Evolutionary conservation across 148 eudicot genomes (phyloP), one percentile per base, ranked within the genome.

Genomic region (Simmondsia chinensis): DNA sequence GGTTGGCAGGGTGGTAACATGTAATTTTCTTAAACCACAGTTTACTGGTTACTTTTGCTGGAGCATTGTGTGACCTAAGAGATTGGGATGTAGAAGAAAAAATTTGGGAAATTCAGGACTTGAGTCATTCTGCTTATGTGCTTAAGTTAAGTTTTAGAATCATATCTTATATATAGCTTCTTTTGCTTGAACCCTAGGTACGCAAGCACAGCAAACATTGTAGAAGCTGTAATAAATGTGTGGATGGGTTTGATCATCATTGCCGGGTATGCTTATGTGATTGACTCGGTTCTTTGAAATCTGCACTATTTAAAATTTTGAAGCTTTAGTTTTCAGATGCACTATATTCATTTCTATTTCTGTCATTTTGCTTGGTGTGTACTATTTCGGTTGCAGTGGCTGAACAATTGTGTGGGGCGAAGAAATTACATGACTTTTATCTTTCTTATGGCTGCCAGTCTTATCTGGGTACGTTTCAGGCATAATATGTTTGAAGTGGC

Each of bases 201-300:
- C 84, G 94, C 63, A 86, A 82, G 53, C 82, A 74, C 72, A 93
- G 99, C 70, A 93, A 93, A 62, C 99, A 93, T 51, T 93, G 99
- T 57, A 73, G 99, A 71, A 93, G 99, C 52, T 93, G 99, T 69
- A 94, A 93, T 65, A 93, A 93, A 74, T 93, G 99, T 56, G 96
- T 93, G 19, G 96, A 93, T 71, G 94, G 82, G 54, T 93, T 93
- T 76, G 99, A 93, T 76, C 99, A 93, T 63, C 99, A 93, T 63
- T 93, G 99, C 53, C 89, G 91, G 80, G 99, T 86, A 77, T 49
- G 35, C 30, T 53, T 59, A 52, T 51, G 3, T 7, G 20, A 1
- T 31, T 20, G 20, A 54, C 23, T 6, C 32, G 10, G 4, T 43
- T 42, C 7, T 30, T 4, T 5, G 12, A 19, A 31, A 20, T 38